Percentiles rank a stretch among this genome's conserved stretches.
Evolutionary conservation across 1,284 basidiomycete species (phyloP).

Genomic region (Kwoniella shivajii): DNA sequence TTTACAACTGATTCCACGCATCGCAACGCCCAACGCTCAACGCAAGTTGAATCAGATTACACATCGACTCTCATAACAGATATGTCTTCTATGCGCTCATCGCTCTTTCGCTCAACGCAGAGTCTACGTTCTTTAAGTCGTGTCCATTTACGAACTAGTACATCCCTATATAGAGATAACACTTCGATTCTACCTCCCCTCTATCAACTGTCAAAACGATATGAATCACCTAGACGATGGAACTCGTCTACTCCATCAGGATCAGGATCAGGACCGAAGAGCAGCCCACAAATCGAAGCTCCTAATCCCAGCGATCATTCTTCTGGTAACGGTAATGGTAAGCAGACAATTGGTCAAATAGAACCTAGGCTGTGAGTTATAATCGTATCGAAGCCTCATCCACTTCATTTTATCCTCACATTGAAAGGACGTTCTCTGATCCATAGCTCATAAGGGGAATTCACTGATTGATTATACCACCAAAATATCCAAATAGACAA

Average conservation of each 20-base stretch:
- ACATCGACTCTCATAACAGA: too few species aligned
- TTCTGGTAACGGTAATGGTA: too few species aligned
- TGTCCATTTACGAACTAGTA: too few species aligned
- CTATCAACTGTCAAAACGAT: not conserved
- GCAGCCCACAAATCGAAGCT: slow-evolving; percentile 27
- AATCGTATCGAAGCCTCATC: not conserved
- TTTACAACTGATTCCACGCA: too few species aligned
- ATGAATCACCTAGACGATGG: slow-evolving; percentile 9
- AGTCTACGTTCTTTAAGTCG: too few species aligned
- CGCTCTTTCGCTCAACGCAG: too few species aligned
- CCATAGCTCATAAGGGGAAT: not conserved
- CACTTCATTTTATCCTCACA: not conserved
- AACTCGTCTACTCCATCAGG: slow-evolving; percentile 8
- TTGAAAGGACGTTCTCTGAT: not conserved
- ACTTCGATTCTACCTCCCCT: not conserved
- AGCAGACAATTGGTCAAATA: slow-evolving; percentile 39
- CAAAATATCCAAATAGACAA: slow-evolving; percentile 51
- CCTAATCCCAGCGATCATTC: slow-evolving; percentile 15
- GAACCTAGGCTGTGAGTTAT: slow-evolving; percentile 43
- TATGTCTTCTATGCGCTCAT: too few species aligned
- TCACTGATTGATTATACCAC: too few species aligned
- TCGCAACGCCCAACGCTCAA: too few species aligned
- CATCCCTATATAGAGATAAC: too few species aligned
- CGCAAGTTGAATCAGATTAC: too few species aligned
- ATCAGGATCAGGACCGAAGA: not conserved